Percentiles rank a stretch among this genome's conserved stretches.
Evolutionary conservation across 2,329 filamentous ascomycete species (phyloP).

Genomic region (Fusarium haematococcum): DNA sequence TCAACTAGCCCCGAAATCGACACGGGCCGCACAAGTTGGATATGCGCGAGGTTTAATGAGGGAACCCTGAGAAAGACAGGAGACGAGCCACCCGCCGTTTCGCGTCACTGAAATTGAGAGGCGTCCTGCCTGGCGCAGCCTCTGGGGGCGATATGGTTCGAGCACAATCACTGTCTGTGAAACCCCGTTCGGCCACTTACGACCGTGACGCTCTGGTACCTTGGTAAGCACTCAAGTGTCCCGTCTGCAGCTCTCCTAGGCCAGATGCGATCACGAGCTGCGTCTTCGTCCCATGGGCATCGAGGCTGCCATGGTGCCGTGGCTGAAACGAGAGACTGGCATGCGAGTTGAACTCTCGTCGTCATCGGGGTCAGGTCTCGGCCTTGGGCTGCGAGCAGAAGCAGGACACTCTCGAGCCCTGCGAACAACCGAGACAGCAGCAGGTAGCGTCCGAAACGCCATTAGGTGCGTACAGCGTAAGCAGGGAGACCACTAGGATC

Average conservation of each 20-base stretch:
- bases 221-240: not conserved
- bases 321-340: constrained; percentile 43
- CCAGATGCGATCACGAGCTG: constrained; percentile 8
- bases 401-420: not conserved
- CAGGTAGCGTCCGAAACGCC: not conserved
- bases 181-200: constrained; percentile 7
- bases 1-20: constrained; percentile 6
- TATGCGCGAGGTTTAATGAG: constrained; percentile 29
- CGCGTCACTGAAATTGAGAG: constrained; percentile 30
- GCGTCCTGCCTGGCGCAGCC: constrained; percentile 16
- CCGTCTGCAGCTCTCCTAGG: not conserved
- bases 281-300: constrained; percentile 6
- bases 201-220: not conserved
- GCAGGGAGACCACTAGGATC: constrained; percentile 22
- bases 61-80: constrained; percentile 4
- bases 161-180: constrained; percentile 19
- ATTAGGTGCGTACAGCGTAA: constrained; percentile 7
- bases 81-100: constrained; percentile 16
- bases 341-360: constrained; percentile 35
- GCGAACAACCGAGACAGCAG: constrained; percentile 8
- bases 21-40: constrained; percentile 18
- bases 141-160: constrained; percentile 23
- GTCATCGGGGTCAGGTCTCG: constrained; percentile 13
- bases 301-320: constrained; percentile 6
- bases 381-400: constrained; percentile 4